A percentile compares a stretch with the other conserved stretches of the same genome.
Conservation (phyloP, 2,329 filamentous ascomycete genomes). For the Incumbomyces lentus region DNA sequence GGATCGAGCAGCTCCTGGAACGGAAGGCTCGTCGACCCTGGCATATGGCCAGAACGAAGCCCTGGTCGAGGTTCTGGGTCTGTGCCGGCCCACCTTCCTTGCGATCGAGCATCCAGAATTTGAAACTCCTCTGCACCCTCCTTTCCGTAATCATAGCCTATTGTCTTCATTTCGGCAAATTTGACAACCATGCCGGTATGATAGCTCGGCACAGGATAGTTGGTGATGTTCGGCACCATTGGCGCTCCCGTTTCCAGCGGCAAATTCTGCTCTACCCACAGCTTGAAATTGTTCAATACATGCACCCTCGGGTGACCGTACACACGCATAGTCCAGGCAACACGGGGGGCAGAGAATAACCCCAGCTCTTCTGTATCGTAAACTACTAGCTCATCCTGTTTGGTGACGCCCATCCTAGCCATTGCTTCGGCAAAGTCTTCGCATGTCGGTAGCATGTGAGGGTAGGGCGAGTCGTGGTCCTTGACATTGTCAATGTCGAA, state of each 20-base stretch:
- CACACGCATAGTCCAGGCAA: constrained; percentile 82
- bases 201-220: constrained; percentile 46
- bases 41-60: constrained; percentile 83
- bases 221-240: constrained; percentile 28
- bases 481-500: constrained; percentile 92
- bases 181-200: constrained; percentile 57
- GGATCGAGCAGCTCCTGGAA: constrained; percentile 72
- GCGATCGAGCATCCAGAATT: constrained; percentile 75
- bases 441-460: constrained; percentile 85
- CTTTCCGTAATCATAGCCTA: constrained; percentile 66
- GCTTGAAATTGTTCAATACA: constrained; percentile 86
- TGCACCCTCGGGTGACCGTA: constrained; percentile 88
- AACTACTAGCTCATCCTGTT: constrained; percentile 83
- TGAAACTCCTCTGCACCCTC: constrained; percentile 76
- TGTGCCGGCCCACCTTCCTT: constrained; percentile 68
- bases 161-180: constrained; percentile 73
- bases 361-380: constrained; percentile 88
- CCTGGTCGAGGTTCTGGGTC: constrained; percentile 80
- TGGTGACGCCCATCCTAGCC: constrained; percentile 74
- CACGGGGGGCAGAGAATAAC: constrained; percentile 86
- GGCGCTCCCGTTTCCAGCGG: constrained; percentile 64
- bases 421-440: constrained; percentile 78
- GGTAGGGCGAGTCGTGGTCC: constrained; percentile 78
- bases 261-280: constrained; percentile 78
- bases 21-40: constrained; percentile 73